Evolutionary conservation across 1,284 basidiomycete genomes (phyloP).

Genomic region (Trametes pubescens): DNA sequence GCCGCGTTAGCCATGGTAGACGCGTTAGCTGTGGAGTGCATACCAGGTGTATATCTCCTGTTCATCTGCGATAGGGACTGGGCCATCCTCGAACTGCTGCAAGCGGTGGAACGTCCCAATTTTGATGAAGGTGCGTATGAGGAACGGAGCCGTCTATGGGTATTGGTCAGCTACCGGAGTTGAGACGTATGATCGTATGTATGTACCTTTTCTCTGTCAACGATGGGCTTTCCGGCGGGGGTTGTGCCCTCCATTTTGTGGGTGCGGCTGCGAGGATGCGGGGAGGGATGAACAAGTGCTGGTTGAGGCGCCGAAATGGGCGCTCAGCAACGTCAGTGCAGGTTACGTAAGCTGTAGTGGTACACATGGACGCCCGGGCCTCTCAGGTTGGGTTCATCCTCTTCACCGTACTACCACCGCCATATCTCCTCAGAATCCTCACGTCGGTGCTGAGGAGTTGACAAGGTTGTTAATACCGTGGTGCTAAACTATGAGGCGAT

Average conservation of each 20-base stretch:
- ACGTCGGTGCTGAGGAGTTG: neutral
- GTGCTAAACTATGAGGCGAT: neutral
- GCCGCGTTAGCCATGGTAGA: slow-evolving; percentile 16
- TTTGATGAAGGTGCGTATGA: slow-evolving; percentile 83
- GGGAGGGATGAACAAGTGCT: neutral
- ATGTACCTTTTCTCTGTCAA: slow-evolving; percentile 51
- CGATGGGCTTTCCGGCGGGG: slow-evolving; percentile 41
- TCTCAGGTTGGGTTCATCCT: neutral
- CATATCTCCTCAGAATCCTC: neutral
- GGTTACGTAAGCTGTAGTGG: slow-evolving; percentile 14
- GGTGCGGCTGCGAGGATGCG: neutral
- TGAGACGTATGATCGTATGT: no score
- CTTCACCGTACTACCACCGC: neutral
- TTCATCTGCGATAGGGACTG: slow-evolving; percentile 76
- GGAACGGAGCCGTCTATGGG: slow-evolving; percentile 74
- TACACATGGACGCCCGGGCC: neutral
- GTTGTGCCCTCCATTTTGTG: slow-evolving; percentile 38
- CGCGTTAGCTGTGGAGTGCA: neutral
- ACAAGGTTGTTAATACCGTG: neutral
- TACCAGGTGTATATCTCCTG: slow-evolving; percentile 82
- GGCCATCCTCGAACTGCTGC: slow-evolving; percentile 75
- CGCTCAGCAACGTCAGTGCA: neutral
- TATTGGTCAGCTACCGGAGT: neutral
- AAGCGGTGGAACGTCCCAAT: slow-evolving; percentile 77
- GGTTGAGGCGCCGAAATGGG: neutral